phyloP scores from a whole-genome alignment of 2,329 filamentous ascomycete genomes.

The Plenodomus lindquistii region DNA sequence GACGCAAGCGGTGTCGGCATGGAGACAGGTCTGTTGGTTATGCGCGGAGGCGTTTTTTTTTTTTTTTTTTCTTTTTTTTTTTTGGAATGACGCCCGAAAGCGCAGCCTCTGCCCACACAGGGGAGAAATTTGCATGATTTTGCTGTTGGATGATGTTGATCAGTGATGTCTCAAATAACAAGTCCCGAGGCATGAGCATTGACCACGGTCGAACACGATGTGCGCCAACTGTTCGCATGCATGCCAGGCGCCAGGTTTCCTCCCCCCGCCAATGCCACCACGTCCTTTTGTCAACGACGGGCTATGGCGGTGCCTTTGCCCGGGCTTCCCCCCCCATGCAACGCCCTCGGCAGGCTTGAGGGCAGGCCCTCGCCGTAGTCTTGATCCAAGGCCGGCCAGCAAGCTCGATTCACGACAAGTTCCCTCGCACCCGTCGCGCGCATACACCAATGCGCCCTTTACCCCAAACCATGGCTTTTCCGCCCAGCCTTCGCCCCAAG shows the following conservation, averaged over 20 bases:
- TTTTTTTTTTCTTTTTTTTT: no score
- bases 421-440: slow-evolving; percentile 19
- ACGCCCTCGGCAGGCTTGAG: neutral
- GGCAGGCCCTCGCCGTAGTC: neutral
- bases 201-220: neutral
- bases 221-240: no score
- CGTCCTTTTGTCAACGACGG: slow-evolving; percentile 39
- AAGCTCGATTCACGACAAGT: no score
- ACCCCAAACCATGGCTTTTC: slow-evolving; percentile 5
- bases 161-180: no score
- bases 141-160: no score
- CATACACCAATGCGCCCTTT: slow-evolving; percentile 10
- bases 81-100: no score
- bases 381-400: neutral
- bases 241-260: no score
- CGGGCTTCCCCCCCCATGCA: slow-evolving; percentile 21
- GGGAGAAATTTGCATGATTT: no score
- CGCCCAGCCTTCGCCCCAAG: neutral
- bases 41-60: no score
- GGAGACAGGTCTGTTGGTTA: no score
- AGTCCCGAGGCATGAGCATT: neutral
- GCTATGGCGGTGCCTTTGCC: slow-evolving; percentile 42
- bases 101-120: no score
- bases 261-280: slow-evolving; percentile 30
- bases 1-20: neutral